A percentile compares a stretch with the other conserved stretches of the same genome.
phyloP scores from a whole-genome alignment of 2,329 filamentous ascomycete genomes.

The Pseudogymnoascus sp. region DNA sequence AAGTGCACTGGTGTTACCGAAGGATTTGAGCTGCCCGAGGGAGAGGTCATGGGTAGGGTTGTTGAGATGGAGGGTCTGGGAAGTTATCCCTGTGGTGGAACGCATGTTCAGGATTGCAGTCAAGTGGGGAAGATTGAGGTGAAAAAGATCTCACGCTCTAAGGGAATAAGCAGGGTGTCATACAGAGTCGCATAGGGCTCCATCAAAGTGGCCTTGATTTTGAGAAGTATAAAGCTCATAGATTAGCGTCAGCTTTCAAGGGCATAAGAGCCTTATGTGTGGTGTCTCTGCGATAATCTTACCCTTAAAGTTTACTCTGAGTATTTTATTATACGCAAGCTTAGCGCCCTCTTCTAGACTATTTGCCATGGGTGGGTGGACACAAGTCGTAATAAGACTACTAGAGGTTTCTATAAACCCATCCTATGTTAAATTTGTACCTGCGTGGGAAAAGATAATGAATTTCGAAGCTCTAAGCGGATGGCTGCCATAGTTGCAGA shows the following conservation, averaged over 20 bases:
- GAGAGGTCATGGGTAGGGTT: conserved; percentile 51
- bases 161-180: conserved; percentile 51
- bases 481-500: too few species aligned
- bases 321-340: too few species aligned
- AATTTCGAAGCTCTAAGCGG: too few species aligned
- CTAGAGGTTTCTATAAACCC: too few species aligned
- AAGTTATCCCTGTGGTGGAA: conserved; percentile 67
- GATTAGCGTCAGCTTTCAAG: background rate
- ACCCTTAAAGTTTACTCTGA: too few species aligned
- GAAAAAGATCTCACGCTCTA: conserved; percentile 58
- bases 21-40: conserved; percentile 33
- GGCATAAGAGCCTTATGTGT: background rate
- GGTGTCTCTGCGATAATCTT: background rate
- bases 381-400: too few species aligned
- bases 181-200: conserved; percentile 15
- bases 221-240: background rate
- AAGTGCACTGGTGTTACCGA: conserved; percentile 36
- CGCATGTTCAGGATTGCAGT: conserved; percentile 57
- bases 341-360: too few species aligned
- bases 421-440: too few species aligned
- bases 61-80: conserved; percentile 62
- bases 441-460: too few species aligned
- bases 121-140: conserved; percentile 53
- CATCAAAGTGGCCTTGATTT: background rate
- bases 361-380: too few species aligned